Evolutionary conservation across 345 rosid species (phyloP).

Genomic region (Firmiana major): DNA sequence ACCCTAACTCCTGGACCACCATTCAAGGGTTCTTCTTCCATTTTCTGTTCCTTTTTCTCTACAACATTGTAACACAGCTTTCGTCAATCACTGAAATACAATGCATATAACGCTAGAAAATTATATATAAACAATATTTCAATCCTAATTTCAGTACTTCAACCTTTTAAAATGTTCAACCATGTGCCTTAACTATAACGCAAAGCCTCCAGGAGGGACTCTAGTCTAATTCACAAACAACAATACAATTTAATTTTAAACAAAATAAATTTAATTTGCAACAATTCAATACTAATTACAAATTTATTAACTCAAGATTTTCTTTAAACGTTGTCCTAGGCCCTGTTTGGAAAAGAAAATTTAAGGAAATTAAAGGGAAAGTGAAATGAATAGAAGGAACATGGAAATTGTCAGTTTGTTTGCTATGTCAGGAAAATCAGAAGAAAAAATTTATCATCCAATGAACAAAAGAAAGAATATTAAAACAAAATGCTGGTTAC

Average conservation of each 20-base stretch:
- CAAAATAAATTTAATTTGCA: not conserved
- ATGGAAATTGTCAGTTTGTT: no score
- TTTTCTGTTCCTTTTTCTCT: not conserved
- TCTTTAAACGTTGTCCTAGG: not conserved
- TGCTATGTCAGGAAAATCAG: no score
- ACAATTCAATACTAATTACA: not conserved
- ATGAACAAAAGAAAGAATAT: no score
- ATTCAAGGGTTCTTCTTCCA: conserved; percentile 18
- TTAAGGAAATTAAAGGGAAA: no score
- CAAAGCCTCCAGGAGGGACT: not conserved
- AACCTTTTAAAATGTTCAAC: not conserved
- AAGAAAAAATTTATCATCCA: no score
- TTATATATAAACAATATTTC: not conserved
- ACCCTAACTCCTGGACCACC: conserved; percentile 32
- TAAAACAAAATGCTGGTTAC: no score
- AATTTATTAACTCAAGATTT: not conserved
- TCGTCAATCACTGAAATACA: not conserved
- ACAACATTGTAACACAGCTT: not conserved
- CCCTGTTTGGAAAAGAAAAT: no score
- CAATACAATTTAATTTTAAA: not conserved
- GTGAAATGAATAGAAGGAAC: no score
- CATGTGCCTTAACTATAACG: not conserved
- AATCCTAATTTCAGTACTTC: not conserved
- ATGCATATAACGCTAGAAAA: not conserved
- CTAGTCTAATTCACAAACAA: not conserved